Conservation (phyloP, 108 stramenopile genomes). For the Cylindrotheca closterium region DNA sequence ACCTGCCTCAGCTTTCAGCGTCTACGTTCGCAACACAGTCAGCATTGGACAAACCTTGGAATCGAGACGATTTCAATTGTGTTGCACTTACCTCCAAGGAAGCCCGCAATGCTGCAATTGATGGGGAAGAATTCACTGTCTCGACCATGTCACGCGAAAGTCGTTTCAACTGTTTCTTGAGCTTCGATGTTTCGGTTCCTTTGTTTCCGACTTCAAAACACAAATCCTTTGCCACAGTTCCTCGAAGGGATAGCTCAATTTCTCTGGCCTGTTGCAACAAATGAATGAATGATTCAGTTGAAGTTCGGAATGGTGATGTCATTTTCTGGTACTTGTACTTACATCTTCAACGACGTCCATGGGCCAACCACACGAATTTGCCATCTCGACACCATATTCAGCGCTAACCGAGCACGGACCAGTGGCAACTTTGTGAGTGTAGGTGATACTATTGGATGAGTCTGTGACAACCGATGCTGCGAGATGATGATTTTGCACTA, state of each 20-base stretch:
- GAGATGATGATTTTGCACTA: slow-evolving; percentile 81
- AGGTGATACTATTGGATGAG: slow-evolving; percentile 49
- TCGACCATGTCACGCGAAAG: neutral
- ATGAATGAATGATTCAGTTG: no score
- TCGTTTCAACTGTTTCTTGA: slow-evolving; percentile 1
- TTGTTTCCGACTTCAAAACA: neutral
- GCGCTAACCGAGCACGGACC: slow-evolving; percentile 65
- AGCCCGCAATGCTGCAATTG: slow-evolving; percentile 3
- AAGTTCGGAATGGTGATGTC: no score
- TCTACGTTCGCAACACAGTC: no score
- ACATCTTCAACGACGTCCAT: slow-evolving; percentile 39
- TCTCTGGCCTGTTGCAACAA: neutral
- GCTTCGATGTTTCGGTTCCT: neutral
- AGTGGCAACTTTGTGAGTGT: slow-evolving; percentile 73
- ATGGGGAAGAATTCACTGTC: neutral
- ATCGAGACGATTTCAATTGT: no score
- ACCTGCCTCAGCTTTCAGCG: no score
- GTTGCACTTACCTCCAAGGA: no score
- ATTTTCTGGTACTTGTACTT: no score
- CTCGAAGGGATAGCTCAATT: neutral
- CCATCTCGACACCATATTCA: slow-evolving; percentile 88
- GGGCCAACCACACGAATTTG: slow-evolving; percentile 83
- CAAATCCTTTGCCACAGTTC: neutral
- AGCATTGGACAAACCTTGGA: no score
- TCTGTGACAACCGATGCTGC: slow-evolving; percentile 39